A percentile compares a stretch with the other conserved stretches of the same genome.
Conservation (phyloP, 768 basidiomycete genomes). For the Boletus rubroflammeus region DNA sequence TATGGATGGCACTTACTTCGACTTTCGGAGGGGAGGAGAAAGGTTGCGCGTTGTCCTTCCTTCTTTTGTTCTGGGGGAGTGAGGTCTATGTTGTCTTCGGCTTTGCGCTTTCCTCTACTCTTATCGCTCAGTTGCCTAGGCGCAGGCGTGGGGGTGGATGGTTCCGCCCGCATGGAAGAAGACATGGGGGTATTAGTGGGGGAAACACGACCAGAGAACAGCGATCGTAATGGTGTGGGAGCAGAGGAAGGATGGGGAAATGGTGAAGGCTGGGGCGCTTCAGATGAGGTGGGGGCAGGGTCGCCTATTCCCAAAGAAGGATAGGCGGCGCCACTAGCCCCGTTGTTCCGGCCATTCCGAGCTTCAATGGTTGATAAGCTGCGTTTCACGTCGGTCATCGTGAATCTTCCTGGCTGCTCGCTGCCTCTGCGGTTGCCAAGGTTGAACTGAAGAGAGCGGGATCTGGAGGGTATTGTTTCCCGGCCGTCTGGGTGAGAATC, state of each 20-base stretch:
- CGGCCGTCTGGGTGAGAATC: slow-evolving; percentile 11
- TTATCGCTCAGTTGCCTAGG: slow-evolving; percentile 33
- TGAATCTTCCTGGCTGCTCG: slow-evolving; percentile 2
- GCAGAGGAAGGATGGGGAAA: slow-evolving; percentile 14
- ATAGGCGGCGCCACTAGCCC: slow-evolving; percentile 14
- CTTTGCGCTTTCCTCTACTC: slow-evolving; percentile 65
- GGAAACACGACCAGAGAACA: slow-evolving; percentile 12
- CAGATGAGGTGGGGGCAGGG: slow-evolving; percentile 12
- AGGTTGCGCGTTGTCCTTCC: slow-evolving; percentile 52
- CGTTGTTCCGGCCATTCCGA: slow-evolving; percentile 11
- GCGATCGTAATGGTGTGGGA: slow-evolving; percentile 19
- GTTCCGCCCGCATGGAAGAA: slow-evolving; percentile 18
- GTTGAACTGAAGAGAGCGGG: slow-evolving; percentile 23
- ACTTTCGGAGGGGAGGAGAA: slow-evolving; percentile 52
- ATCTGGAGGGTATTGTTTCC: slow-evolving; percentile 11
- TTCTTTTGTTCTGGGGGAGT: slow-evolving; percentile 64
- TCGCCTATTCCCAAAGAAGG: slow-evolving; percentile 17
- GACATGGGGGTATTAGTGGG: slow-evolving; percentile 9
- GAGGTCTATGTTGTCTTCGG: slow-evolving; percentile 65
- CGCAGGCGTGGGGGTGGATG: slow-evolving; percentile 34
- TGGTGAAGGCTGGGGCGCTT: slow-evolving; percentile 6
- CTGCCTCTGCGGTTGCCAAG: slow-evolving; percentile 14
- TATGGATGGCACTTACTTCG: slow-evolving; percentile 46
- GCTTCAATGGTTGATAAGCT: slow-evolving; percentile 25
- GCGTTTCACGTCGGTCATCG: slow-evolving; percentile 25